Conservation (phyloP, 805 yeast genomes). For the Kodamaea sagamina region DNA sequence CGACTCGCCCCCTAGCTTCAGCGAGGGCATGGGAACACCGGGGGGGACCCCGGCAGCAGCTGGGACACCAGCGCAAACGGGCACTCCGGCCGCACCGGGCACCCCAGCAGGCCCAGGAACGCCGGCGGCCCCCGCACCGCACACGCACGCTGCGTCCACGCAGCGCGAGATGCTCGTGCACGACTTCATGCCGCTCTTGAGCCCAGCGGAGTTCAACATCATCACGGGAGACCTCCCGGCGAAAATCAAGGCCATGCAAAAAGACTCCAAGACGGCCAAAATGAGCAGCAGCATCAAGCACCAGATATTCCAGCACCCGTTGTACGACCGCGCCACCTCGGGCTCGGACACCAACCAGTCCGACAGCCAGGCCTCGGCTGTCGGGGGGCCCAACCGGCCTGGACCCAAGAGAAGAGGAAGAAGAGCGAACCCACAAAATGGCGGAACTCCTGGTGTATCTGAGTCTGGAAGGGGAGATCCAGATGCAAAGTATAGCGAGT, state of each 20-base stretch:
- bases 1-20: constrained; percentile 3
- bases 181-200: constrained; percentile 45
- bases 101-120: constrained; percentile 4
- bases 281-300: constrained; percentile 32
- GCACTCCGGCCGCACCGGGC: not conserved
- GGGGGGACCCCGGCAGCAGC: not conserved
- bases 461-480: constrained; percentile 10
- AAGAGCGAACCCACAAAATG: constrained; percentile 26
- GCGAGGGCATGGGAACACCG: not conserved
- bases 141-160: not conserved
- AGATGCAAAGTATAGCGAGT: constrained; percentile 32
- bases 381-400: constrained; percentile 10
- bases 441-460: constrained; percentile 7
- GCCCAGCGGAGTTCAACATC: constrained; percentile 38
- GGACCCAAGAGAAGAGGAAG: constrained; percentile 40
- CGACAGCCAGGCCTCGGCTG: constrained; percentile 16
- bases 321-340: constrained; percentile 39
- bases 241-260: constrained; percentile 19
- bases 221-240: constrained; percentile 42
- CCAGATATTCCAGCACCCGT: constrained; percentile 41
- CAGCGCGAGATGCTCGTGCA: constrained; percentile 23
- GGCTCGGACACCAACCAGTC: constrained; percentile 42
- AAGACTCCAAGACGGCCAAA: constrained; percentile 19
- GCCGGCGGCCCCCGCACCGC: not conserved
- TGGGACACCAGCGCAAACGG: constrained; percentile 3